These are phyloP conservation scores for Casuarina glauca DNA, from an alignment of 306 rosid species.

Conservation along the genomic window DNA sequence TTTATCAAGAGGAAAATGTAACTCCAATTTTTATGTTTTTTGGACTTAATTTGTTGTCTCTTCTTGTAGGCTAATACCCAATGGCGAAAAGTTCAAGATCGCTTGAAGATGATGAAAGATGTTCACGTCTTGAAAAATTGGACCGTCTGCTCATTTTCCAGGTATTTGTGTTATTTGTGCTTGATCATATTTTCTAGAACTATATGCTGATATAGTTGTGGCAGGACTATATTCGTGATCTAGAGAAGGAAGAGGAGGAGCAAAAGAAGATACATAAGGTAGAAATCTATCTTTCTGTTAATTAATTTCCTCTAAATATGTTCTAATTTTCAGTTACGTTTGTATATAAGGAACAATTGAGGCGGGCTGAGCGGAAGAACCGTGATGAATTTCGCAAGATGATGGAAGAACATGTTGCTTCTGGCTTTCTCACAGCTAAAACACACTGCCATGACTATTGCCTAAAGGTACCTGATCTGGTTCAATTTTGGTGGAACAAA, in stretches of 20 bases:
- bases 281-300: slow-evolving; percentile 15
- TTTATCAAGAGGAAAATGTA: background rate
- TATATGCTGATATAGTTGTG: slow-evolving; percentile 37
- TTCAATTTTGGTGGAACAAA: slow-evolving; percentile 8
- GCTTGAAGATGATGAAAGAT: slow-evolving; percentile 95
- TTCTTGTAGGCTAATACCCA: slow-evolving; percentile 71
- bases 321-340: slow-evolving; percentile 28
- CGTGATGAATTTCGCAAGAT: slow-evolving; percentile 92
- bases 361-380: slow-evolving; percentile 89
- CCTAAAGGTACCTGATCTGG: slow-evolving; percentile 55
- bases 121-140: slow-evolving; percentile 81
- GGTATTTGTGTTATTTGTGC: slow-evolving; percentile 44
- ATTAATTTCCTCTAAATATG: slow-evolving; percentile 21
- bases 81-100: slow-evolving; percentile 98
- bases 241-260: slow-evolving; percentile 97
- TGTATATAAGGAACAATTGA: slow-evolving; percentile 59
- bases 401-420: slow-evolving; percentile 73
- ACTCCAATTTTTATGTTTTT: background rate
- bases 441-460: slow-evolving; percentile 92
- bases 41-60: slow-evolving; percentile 7
- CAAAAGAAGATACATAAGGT: slow-evolving; percentile 86
- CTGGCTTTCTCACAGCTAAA: slow-evolving; percentile 78
- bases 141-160: slow-evolving; percentile 92
- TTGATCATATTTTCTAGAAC: slow-evolving; percentile 26
- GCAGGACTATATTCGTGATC: slow-evolving; percentile 93